Evolutionary conservation across 1,284 basidiomycete genomes (phyloP).

Genomic region (Apiotrichum domesticum): DNA sequence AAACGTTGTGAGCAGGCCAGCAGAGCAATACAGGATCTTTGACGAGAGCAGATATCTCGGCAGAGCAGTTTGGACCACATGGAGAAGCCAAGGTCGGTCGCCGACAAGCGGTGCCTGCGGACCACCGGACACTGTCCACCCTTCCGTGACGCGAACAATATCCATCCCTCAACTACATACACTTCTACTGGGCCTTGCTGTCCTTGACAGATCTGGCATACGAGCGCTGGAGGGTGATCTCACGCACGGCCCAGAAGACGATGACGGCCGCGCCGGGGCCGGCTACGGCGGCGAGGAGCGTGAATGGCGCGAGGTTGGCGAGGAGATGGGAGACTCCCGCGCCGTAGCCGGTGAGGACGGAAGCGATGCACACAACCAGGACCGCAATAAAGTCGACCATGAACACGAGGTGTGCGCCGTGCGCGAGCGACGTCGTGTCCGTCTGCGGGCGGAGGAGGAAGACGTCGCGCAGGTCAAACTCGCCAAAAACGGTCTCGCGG

Average conservation of each 20-base stretch:
- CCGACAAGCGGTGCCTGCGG: too few species aligned
- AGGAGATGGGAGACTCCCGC: background rate
- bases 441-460: slow-evolving; percentile 5
- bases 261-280: slow-evolving; percentile 13
- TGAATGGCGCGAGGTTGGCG: background rate
- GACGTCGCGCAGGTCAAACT: slow-evolving; percentile 1
- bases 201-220: background rate
- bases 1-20: too few species aligned
- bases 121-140: too few species aligned
- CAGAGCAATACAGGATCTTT: too few species aligned
- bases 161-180: too few species aligned
- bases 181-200: background rate
- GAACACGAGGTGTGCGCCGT: slow-evolving; percentile 10
- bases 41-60: too few species aligned
- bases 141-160: too few species aligned
- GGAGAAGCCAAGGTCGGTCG: too few species aligned
- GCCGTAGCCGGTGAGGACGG: background rate
- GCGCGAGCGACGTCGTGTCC: background rate
- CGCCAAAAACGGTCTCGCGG: background rate
- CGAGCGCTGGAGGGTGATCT: slow-evolving; percentile 3
- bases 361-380: background rate
- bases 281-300: background rate
- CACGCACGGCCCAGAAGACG: slow-evolving; percentile 10
- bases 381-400: slow-evolving; percentile 6
- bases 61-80: too few species aligned